Evolutionary conservation across 768 basidiomycete species (phyloP).

Genomic region (Suillus cothurnatus): DNA sequence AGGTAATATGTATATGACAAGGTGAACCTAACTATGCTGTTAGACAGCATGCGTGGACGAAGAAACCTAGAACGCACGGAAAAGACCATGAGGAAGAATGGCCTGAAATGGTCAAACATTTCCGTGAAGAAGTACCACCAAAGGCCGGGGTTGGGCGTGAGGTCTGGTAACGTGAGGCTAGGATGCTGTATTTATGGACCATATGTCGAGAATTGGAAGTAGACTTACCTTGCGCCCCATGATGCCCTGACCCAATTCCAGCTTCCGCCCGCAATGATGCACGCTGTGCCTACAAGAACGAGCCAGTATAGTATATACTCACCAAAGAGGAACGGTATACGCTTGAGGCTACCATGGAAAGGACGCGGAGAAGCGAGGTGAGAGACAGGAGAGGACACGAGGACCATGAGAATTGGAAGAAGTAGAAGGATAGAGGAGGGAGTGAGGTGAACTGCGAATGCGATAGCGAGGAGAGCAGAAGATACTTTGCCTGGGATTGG

Average conservation of each 20-base stretch:
- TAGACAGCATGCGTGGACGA: background rate
- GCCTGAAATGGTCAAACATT: constrained; percentile 98
- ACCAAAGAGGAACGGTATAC: constrained; percentile 31
- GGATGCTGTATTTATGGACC: background rate
- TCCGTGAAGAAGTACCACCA: constrained; percentile 99
- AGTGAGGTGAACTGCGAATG: constrained; percentile 72
- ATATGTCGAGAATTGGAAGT: background rate
- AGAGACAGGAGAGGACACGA: constrained; percentile 62
- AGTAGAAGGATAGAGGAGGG: constrained; percentile 71
- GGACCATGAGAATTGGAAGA: constrained; percentile 64
- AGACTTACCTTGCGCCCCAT: constrained; percentile 78
- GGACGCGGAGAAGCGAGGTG: constrained; percentile 62
- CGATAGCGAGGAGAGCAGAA: constrained; percentile 62
- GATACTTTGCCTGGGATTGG: constrained; percentile 55
- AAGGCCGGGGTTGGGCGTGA: constrained; percentile 92
- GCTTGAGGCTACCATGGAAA: constrained; percentile 21
- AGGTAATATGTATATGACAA: constrained; percentile 80
- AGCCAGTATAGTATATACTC: constrained; percentile 57
- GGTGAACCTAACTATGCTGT: constrained; percentile 60
- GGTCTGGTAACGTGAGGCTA: constrained; percentile 81
- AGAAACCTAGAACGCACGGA: constrained; percentile 54
- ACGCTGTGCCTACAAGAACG: constrained; percentile 46
- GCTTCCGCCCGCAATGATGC: constrained; percentile 60
- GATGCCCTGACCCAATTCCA: constrained; percentile 74
- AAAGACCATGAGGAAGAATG: constrained; percentile 95